Conservation (phyloP, 306 rosid species). For the Abrus precatorius region DNA sequence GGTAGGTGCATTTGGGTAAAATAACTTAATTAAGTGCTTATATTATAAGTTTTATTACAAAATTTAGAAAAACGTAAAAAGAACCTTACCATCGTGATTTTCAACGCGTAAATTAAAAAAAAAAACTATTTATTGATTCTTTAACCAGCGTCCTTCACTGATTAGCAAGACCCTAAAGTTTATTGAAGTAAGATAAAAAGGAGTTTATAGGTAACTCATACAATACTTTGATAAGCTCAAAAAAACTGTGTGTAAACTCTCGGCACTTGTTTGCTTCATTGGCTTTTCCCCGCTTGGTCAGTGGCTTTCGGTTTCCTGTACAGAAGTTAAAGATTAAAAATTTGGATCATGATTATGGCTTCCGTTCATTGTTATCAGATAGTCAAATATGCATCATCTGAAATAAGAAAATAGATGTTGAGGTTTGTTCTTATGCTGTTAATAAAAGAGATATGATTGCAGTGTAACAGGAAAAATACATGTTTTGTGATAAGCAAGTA, state of each 20-base stretch:
- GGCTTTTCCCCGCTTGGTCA: not conserved
- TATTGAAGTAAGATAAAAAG: too few relatives aligned
- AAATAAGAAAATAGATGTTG: not conserved
- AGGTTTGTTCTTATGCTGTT: constrained; percentile 20
- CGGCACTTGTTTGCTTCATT: constrained; percentile 31
- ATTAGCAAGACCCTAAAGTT: too few relatives aligned
- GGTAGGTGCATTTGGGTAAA: constrained; percentile 55
- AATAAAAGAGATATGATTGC: not conserved
- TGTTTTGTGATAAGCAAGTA: constrained; percentile 14
- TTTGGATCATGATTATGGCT: not conserved
- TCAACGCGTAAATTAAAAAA: too few relatives aligned
- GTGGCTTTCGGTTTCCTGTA: not conserved
- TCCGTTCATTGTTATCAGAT: not conserved
- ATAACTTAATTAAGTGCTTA: not conserved
- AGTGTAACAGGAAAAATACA: constrained; percentile 4
- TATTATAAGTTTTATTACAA: not conserved
- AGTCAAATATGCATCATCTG: constrained; percentile 15
- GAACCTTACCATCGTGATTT: too few relatives aligned
- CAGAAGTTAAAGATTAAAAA: constrained; percentile 3
- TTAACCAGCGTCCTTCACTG: too few relatives aligned
- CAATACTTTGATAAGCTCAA: too few relatives aligned
- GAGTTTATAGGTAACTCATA: too few relatives aligned
- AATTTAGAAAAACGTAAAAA: too few relatives aligned
- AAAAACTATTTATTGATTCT: too few relatives aligned
- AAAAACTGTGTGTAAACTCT: too few relatives aligned